Conservation (phyloP, 164 flowering plant species). For the Aristolochia fimbriata region DNA sequence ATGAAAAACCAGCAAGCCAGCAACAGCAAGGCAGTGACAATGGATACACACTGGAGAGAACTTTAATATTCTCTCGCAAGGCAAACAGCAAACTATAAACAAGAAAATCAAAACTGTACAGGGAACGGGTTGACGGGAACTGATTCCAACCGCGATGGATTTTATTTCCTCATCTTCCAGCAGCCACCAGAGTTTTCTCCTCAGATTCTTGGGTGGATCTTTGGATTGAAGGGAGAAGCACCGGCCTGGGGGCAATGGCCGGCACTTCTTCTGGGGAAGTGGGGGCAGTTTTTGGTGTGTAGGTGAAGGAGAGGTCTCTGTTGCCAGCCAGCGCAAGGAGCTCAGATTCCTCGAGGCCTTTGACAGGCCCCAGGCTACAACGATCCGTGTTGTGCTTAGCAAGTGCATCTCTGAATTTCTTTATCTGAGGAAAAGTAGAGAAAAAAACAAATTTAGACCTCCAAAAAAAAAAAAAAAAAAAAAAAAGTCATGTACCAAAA, state of each 20-base stretch:
- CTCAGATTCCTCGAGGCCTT: constrained; percentile 76
- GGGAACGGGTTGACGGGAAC: no score
- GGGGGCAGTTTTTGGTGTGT: constrained; percentile 24
- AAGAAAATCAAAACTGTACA: not conserved
- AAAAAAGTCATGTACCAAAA: no score
- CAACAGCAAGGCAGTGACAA: not conserved
- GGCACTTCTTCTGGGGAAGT: constrained; percentile 9
- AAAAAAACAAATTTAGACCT: no score
- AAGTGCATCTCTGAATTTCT: constrained; percentile 75
- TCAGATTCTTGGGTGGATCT: constrained; percentile 11
- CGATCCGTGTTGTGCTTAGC: constrained; percentile 59
- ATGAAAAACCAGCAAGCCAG: constrained; percentile 17
- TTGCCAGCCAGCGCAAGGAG: constrained; percentile 68
- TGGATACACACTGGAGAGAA: constrained; percentile 3
- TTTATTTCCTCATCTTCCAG: constrained; percentile 20
- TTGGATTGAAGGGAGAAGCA: constrained; percentile 14
- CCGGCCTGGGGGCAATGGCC: constrained; percentile 3
- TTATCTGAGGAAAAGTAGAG: constrained; percentile 31
- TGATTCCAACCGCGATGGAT: not conserved
- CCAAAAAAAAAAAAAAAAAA: no score
- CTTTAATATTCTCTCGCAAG: constrained; percentile 2
- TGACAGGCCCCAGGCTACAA: constrained; percentile 59
- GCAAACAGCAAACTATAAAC: not conserved
- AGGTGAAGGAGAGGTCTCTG: constrained; percentile 50
- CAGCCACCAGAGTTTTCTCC: constrained; percentile 16